Percentiles rank a stretch among this genome's conserved stretches.
These are phyloP conservation scores for Lumnitzera littorea DNA, from an alignment of 345 rosid species.

Conservation along the genomic window DNA sequence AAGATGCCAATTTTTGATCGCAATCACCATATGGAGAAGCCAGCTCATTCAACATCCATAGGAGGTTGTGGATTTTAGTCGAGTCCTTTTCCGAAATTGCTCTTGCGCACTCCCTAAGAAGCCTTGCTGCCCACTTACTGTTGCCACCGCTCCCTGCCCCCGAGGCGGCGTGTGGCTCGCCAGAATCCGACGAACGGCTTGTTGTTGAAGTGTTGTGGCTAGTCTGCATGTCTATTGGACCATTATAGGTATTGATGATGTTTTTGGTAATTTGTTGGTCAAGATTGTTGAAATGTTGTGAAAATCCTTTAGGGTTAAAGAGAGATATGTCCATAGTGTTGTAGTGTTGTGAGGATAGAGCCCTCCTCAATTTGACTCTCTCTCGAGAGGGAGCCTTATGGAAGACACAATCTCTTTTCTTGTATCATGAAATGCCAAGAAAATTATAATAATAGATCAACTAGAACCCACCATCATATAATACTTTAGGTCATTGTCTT, in stretches of 20 bases:
- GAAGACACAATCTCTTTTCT: background rate
- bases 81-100: conserved; percentile 71
- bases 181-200: conserved; percentile 1
- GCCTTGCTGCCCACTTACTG: conserved; percentile 51
- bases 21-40: conserved; percentile 74
- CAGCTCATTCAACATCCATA: conserved; percentile 71
- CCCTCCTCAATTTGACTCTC: background rate
- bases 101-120: conserved; percentile 60
- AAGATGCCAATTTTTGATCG: conserved; percentile 61
- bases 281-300: background rate
- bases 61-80: conserved; percentile 52
- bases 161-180: conserved; percentile 32
- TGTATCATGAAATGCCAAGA: conserved; percentile 1
- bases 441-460: background rate
- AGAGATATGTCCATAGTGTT: conserved; percentile 11
- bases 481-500: conserved; percentile 10
- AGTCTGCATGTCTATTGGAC: conserved; percentile 12
- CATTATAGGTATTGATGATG: background rate
- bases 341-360: background rate
- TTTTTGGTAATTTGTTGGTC: conserved; percentile 2
- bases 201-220: conserved; percentile 1
- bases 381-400: background rate
- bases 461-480: conserved; percentile 5
- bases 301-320: conserved; percentile 8
- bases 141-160: conserved; percentile 19